phyloP scores from a whole-genome alignment of 306 rosid genomes.

The Inga leiocalycina region DNA sequence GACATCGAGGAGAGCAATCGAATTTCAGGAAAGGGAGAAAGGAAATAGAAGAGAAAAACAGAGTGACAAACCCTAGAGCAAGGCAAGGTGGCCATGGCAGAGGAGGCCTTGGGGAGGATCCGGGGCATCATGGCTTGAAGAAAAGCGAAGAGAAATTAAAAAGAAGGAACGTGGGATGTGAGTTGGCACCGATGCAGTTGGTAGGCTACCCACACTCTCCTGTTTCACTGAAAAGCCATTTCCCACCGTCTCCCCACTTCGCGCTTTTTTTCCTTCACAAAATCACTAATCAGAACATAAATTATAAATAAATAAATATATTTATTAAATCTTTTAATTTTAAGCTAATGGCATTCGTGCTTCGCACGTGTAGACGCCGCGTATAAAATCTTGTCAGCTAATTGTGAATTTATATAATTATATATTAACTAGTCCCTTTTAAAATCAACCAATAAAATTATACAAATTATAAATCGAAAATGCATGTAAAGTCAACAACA shows the following conservation, averaged over 20 bases:
- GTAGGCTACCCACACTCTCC: constrained; percentile 34
- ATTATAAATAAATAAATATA: not conserved
- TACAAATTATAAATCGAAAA: too few species aligned
- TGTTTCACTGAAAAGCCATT: constrained; percentile 28
- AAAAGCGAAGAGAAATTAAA: constrained; percentile 1
- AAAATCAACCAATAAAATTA: too few species aligned
- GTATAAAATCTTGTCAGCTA: too few species aligned
- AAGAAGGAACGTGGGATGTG: constrained; percentile 25
- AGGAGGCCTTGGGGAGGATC: constrained; percentile 64
- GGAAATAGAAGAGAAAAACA: not conserved
- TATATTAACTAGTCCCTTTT: too few species aligned
- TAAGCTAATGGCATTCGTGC: not conserved
- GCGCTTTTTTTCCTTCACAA: not conserved
- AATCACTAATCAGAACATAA: not conserved
- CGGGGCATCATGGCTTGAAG: constrained; percentile 34
- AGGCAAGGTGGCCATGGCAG: constrained; percentile 55
- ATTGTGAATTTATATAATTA: too few species aligned
- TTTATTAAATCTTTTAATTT: too few species aligned
- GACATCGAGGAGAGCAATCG: not conserved
- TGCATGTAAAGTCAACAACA: not conserved
- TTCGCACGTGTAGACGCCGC: not conserved
- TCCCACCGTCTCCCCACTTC: constrained; percentile 3
- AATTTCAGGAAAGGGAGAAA: too few species aligned
- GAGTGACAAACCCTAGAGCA: constrained; percentile 50
- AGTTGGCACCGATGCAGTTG: constrained; percentile 47